A percentile compares a stretch with the other conserved stretches of the same genome.
phyloP scores from a whole-genome alignment of 1,284 basidiomycete genomes.

The Golubevia pallescens region DNA sequence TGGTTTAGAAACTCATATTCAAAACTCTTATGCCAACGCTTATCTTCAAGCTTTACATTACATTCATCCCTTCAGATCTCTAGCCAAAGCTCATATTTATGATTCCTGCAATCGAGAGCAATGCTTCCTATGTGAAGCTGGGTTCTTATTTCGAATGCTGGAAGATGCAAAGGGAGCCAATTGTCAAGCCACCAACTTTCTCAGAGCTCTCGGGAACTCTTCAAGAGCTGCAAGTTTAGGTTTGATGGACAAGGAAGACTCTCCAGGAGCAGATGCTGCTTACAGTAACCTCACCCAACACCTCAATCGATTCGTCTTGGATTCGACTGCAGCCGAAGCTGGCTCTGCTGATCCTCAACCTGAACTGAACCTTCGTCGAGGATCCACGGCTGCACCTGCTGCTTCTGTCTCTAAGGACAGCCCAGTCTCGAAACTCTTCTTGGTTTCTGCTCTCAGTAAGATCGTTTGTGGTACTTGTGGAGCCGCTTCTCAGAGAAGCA shows the following conservation, averaged over 20 bases:
- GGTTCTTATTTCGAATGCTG: constrained; percentile 93
- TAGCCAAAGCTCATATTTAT: constrained; percentile 90
- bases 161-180: constrained; percentile 92
- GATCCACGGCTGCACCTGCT: constrained; percentile 10
- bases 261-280: constrained; percentile 69
- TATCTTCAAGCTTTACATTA: constrained; percentile 90
- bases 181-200: constrained; percentile 95
- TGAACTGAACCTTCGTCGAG: constrained; percentile 30
- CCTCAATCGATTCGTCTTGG: constrained; percentile 91
- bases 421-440: constrained; percentile 80
- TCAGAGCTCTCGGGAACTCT: constrained; percentile 77
- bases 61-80: constrained; percentile 75
- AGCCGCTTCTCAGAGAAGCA: constrained; percentile 69
- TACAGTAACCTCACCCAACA: constrained; percentile 90
- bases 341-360: constrained; percentile 25
- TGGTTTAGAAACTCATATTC: constrained; percentile 94
- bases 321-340: constrained; percentile 74
- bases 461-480: constrained; percentile 80
- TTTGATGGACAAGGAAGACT: constrained; percentile 82
- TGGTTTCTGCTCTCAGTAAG: constrained; percentile 76
- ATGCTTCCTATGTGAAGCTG: constrained; percentile 92
- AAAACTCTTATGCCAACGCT: constrained; percentile 95
- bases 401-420: constrained; percentile 1
- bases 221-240: constrained; percentile 77
- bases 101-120: constrained; percentile 85